Evolutionary conservation across 441 rosid species (phyloP).

Genomic region (Eutrema salsugineum): DNA sequence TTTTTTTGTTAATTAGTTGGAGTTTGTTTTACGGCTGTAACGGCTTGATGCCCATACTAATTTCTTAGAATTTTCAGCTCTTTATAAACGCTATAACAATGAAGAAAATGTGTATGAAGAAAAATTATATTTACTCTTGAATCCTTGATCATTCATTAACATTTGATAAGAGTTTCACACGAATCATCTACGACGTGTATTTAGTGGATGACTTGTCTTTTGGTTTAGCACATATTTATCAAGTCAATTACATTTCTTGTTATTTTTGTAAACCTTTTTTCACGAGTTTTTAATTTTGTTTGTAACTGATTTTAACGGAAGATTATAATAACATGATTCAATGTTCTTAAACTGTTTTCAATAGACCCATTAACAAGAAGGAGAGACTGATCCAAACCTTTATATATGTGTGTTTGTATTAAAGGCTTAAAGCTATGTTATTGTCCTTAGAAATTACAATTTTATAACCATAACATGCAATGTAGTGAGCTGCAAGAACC

Average conservation of each 20-base stretch:
- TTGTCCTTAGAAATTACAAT: background rate
- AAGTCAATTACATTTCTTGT: background rate
- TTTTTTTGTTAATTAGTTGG: background rate
- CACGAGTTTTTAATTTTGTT: background rate
- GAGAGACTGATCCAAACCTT: background rate
- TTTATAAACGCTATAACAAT: background rate
- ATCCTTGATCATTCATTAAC: background rate
- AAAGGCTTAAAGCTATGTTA: no score
- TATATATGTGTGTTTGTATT: background rate
- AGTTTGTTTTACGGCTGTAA: background rate
- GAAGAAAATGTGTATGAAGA: background rate
- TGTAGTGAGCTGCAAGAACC: no score
- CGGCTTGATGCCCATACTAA: background rate
- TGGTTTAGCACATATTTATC: background rate
- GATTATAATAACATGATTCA: background rate
- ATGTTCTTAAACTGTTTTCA: background rate
- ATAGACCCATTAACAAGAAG: background rate
- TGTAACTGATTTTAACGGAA: background rate
- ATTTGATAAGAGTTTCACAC: no score
- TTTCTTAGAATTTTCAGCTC: background rate
- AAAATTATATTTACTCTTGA: background rate
- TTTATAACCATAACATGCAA: no score
- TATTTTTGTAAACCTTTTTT: background rate
- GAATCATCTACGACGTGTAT: no score
- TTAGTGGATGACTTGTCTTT: no score